Evolutionary conservation across 768 basidiomycete genomes (phyloP), one percentile per base, ranked within the genome.

Genomic region (Symmetrospora coprosmae): DNA sequence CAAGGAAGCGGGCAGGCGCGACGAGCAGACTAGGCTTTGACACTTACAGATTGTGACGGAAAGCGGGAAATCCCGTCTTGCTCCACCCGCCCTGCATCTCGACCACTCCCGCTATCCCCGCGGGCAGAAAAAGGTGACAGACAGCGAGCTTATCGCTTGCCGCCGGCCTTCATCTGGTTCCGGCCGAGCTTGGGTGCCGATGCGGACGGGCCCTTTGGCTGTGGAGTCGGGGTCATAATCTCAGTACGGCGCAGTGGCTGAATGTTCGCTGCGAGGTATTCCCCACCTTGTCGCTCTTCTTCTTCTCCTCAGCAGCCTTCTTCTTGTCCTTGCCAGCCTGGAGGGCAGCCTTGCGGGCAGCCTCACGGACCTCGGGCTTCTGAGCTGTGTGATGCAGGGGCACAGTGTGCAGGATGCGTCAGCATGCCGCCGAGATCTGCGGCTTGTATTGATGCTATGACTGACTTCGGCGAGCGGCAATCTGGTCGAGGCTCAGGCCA

Each of bases 381-480:
- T 58, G 55, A 43, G 40, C 55, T 58, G 55, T 46, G 27, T 6
- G 23, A 28, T 61, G 35, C 27, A 31, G 16, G 23, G 35, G 14
- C 14, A 5, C 14, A 21, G 30, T 11, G 3, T 4, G 27, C 23
- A 3, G 28, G 25, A 17, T 30, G 25, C 23, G 46, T 28, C 17
- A 48, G 30, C 2, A 5, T n/a, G 30, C 7, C n/a, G n/a, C n/a
- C n/a, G n/a, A n/a, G n/a, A 37, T 11, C 9, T 21, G 25, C 4
- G 13, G 19, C n/a, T 25, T 14, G 21, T 27, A 31, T 25, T 13
- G 30, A 39, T 21, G 14, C 78, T 62, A 85, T n/a, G n/a, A 87
- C 79, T 96, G 89, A 76, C 87, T 90, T 68, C 91, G 82, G 78
- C 80, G 86, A 67, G 91, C 91, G 53, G 83, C 80, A 74, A 97